Evolutionary conservation across 768 basidiomycete species (phyloP).

Genomic region (Tylopilus sp.): DNA sequence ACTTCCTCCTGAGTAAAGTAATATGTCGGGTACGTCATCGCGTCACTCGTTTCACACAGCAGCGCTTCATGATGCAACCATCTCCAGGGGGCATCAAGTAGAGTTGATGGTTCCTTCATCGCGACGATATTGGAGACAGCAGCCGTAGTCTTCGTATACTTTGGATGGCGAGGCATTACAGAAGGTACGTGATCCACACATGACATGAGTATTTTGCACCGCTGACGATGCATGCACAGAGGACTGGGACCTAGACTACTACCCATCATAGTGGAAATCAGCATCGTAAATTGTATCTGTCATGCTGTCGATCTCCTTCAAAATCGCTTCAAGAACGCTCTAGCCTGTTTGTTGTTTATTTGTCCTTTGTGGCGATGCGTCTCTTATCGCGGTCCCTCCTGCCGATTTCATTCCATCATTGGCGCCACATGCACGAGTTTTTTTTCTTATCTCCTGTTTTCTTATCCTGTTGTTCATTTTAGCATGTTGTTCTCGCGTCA

Average conservation of each 20-base stretch:
- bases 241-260: constrained; percentile 55
- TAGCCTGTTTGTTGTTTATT: constrained; percentile 4
- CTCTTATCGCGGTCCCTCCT: background rate
- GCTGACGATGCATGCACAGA: constrained; percentile 25
- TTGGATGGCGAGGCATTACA: constrained; percentile 87
- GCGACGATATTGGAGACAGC: constrained; percentile 82
- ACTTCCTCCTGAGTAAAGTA: constrained; percentile 74
- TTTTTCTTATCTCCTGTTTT: background rate
- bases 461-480: background rate
- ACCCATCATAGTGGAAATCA: constrained; percentile 30
- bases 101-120: constrained; percentile 84
- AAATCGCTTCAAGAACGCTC: constrained; percentile 3
- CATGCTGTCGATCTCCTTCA: background rate
- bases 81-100: constrained; percentile 55
- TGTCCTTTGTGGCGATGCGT: constrained; percentile 4
- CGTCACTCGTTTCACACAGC: background rate
- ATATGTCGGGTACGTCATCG: constrained; percentile 60
- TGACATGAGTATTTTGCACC: background rate
- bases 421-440: background rate
- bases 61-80: constrained; percentile 8
- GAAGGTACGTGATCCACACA: constrained; percentile 55
- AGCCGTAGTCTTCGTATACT: constrained; percentile 61
- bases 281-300: background rate
- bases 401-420: background rate
- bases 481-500: constrained; percentile 5